A percentile compares a stretch with the other conserved stretches of the same genome.
Conservation (phyloP, 257 asterid species). For the Capsicum rhomboideum region DNA sequence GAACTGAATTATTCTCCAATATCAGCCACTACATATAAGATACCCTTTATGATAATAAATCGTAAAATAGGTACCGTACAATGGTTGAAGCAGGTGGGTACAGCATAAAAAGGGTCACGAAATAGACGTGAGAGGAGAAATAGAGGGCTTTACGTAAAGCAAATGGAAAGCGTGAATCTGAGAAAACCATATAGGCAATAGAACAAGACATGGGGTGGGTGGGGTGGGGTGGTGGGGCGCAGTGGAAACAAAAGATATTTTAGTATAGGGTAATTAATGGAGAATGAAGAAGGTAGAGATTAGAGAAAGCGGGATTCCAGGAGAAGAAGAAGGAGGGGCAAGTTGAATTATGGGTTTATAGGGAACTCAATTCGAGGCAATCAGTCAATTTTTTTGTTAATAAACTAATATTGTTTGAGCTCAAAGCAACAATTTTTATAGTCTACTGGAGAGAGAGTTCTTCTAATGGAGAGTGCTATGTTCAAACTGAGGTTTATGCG, state of each 20-base stretch:
- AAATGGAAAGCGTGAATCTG: constrained; percentile 12
- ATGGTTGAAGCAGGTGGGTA: background rate
- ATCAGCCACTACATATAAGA: background rate
- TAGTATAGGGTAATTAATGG: background rate
- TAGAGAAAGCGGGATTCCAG: constrained; percentile 24
- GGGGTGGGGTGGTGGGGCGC: no score
- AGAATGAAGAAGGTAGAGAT: background rate
- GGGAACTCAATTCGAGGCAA: constrained; percentile 18
- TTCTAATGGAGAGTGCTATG: no score
- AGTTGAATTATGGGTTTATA: constrained; percentile 8
- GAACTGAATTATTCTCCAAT: background rate
- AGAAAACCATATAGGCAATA: background rate
- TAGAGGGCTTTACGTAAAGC: constrained; percentile 26
- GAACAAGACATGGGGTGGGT: background rate
- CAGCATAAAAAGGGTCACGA: background rate
- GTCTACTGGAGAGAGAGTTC: no score
- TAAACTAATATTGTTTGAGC: background rate
- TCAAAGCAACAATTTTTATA: no score
- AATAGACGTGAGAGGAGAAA: constrained; percentile 10
- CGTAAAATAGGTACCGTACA: background rate
- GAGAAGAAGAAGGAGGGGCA: background rate
- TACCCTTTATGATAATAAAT: no score
- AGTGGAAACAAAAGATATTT: background rate
- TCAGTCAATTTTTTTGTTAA: background rate
- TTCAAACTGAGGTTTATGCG: no score